These are phyloP conservation scores for Plasmodium malariae DNA, from an alignment of 169 alveolate species.

Conservation along the genomic window DNA sequence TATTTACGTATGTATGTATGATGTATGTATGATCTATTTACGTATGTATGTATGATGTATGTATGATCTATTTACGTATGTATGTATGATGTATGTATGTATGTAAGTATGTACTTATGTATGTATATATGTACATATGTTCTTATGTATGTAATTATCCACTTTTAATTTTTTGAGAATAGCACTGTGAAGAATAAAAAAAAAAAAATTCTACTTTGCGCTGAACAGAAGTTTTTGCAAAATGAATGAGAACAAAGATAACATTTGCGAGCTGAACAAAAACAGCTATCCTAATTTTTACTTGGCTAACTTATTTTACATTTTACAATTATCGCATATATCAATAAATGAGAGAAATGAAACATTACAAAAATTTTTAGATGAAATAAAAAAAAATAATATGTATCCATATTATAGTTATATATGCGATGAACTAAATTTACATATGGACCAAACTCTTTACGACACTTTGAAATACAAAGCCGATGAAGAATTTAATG, in stretches of 20 bases:
- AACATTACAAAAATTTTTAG: slow-evolving; percentile 21
- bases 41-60: too few relatives aligned
- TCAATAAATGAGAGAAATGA: slow-evolving; percentile 51
- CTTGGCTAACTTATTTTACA: slow-evolving; percentile 51
- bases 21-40: too few relatives aligned
- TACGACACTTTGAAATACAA: slow-evolving; percentile 77
- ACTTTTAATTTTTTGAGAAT: too few relatives aligned
- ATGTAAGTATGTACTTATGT: too few relatives aligned
- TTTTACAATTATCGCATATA: slow-evolving; percentile 53
- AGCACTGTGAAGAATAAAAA: too few relatives aligned
- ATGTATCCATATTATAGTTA: slow-evolving; percentile 83
- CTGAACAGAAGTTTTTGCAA: too few relatives aligned
- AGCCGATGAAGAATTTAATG: slow-evolving; percentile 81
- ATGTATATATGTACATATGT: too few relatives aligned
- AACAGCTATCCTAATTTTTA: slow-evolving; percentile 65
- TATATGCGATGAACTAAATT: slow-evolving; percentile 79
- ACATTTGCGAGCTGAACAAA: slow-evolving; percentile 41
- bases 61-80: too few relatives aligned
- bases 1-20: too few relatives aligned
- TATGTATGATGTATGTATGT: too few relatives aligned
- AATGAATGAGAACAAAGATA: slow-evolving; percentile 58
- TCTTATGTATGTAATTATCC: too few relatives aligned
- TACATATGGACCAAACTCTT: slow-evolving; percentile 73
- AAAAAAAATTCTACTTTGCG: too few relatives aligned
- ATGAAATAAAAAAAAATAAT: slow-evolving; percentile 68